Conservation (phyloP, 768 basidiomycete species). For the Suillus brevipes region DNA sequence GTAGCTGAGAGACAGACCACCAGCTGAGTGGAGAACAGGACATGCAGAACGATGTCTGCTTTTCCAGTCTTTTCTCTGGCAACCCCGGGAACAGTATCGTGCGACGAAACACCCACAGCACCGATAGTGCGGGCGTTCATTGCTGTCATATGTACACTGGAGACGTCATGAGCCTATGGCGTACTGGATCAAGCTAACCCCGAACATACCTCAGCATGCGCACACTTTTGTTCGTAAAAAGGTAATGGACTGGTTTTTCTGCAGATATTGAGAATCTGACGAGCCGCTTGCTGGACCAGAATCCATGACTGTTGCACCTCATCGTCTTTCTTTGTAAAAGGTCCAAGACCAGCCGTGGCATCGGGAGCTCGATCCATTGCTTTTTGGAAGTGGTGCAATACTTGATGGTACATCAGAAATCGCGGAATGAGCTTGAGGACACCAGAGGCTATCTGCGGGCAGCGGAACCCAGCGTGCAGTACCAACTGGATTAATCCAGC, state of each 20-base stretch:
- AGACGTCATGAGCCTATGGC: not conserved
- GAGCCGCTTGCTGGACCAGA: not conserved
- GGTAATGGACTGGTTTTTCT: not conserved
- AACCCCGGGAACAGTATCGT: slow-evolving; percentile 4
- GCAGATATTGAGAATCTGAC: slow-evolving; percentile 1
- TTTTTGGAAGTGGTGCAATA: not conserved
- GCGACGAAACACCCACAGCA: slow-evolving; percentile 9
- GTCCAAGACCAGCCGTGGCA: not conserved
- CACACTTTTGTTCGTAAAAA: slow-evolving; percentile 1
- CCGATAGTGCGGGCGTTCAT: not conserved
- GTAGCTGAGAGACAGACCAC: not conserved
- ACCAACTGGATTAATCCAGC: slow-evolving; percentile 2
- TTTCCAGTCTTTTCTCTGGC: slow-evolving; percentile 7
- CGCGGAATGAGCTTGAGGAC: slow-evolving; percentile 2
- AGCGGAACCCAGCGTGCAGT: not conserved
- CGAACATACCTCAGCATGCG: not conserved
- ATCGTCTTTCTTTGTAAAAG: not conserved
- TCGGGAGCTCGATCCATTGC: not conserved
- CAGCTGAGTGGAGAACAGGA: slow-evolving; percentile 2
- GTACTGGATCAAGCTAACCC: no score
- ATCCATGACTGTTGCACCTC: not conserved
- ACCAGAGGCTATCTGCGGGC: not conserved
- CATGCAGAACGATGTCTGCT: slow-evolving; percentile 2
- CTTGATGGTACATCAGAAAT: slow-evolving; percentile 5
- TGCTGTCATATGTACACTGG: not conserved